phyloP scores from a whole-genome alignment of 1,139 yeast species.

The Kazachstania sp. region DNA sequence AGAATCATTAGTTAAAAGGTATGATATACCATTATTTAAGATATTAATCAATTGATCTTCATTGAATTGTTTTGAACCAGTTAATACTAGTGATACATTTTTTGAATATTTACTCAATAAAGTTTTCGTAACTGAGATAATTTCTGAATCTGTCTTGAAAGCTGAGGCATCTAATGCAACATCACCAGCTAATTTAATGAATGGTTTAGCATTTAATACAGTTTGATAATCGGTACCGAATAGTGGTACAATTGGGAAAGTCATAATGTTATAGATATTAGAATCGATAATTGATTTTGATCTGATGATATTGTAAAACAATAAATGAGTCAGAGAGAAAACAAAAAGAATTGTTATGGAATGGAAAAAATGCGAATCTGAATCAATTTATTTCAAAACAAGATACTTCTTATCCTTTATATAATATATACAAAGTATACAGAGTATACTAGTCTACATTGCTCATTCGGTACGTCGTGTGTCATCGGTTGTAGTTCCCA shows the following conservation, averaged over 20 bases:
- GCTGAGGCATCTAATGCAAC: constrained; percentile 21
- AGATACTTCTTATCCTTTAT: neutral
- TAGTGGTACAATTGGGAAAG: constrained; percentile 26
- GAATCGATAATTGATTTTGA: too few relatives aligned
- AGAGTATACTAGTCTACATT: too few relatives aligned
- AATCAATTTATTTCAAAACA: too few relatives aligned
- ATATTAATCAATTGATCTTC: constrained; percentile 46
- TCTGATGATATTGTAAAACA: too few relatives aligned
- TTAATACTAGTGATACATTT: constrained; percentile 15
- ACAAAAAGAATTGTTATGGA: too few relatives aligned
- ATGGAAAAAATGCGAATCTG: too few relatives aligned
- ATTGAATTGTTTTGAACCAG: constrained; percentile 9
- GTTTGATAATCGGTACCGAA: constrained; percentile 14
- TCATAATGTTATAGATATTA: constrained; percentile 12
- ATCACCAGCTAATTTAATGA: constrained; percentile 18
- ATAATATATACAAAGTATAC: too few relatives aligned
- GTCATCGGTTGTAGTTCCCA: too few relatives aligned
- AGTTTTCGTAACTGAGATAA: constrained; percentile 13
- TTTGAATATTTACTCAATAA: constrained; percentile 6
- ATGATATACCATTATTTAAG: constrained; percentile 59
- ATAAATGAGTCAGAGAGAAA: too few relatives aligned
- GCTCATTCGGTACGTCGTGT: too few relatives aligned
- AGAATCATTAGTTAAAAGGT: constrained; percentile 39
- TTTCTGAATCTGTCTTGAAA: constrained; percentile 9
- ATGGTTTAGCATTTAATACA: constrained; percentile 15